Evolutionary conservation across 371 early-diverging fungal species (phyloP).

Genomic region (Lichtheimia hyalospora): DNA sequence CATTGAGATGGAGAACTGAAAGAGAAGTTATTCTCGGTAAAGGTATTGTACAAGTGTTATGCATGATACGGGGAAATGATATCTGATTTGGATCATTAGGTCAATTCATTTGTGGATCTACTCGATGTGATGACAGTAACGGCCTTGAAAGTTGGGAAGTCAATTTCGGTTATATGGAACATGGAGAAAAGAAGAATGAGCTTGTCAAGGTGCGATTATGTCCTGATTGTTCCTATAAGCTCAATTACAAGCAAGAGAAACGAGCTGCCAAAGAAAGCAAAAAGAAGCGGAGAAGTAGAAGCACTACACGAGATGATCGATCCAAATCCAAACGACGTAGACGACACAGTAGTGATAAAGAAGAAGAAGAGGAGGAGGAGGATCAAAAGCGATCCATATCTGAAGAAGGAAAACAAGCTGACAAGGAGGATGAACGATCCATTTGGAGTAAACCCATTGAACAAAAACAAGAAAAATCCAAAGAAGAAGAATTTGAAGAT

Average conservation of each 20-base stretch:
- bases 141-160: constrained; percentile 81
- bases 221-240: constrained; percentile 57
- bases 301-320: constrained; percentile 8
- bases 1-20: constrained; percentile 83
- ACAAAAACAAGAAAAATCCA: constrained; percentile 36
- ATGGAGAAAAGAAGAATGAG: constrained; percentile 71
- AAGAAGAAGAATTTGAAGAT: constrained; percentile 47
- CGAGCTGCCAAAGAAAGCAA: constrained; percentile 22
- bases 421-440: constrained; percentile 16
- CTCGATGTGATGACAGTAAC: constrained; percentile 48
- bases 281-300: constrained; percentile 1
- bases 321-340: constrained; percentile 6
- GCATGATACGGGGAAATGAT: no score
- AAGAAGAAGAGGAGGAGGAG: constrained; percentile 5
- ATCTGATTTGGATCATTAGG: constrained; percentile 25
- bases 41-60: constrained; percentile 38
- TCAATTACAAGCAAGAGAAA: constrained; percentile 39
- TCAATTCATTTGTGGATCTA: constrained; percentile 72
- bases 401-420: neutral
- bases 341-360: neutral
- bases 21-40: constrained; percentile 77
- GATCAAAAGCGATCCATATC: neutral
- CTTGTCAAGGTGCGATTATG: constrained; percentile 83
- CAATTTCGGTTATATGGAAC: constrained; percentile 80
- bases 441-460: constrained; percentile 43